Conservation (phyloP, 495 filamentous ascomycete genomes). For the Xylaria longipes region DNA sequence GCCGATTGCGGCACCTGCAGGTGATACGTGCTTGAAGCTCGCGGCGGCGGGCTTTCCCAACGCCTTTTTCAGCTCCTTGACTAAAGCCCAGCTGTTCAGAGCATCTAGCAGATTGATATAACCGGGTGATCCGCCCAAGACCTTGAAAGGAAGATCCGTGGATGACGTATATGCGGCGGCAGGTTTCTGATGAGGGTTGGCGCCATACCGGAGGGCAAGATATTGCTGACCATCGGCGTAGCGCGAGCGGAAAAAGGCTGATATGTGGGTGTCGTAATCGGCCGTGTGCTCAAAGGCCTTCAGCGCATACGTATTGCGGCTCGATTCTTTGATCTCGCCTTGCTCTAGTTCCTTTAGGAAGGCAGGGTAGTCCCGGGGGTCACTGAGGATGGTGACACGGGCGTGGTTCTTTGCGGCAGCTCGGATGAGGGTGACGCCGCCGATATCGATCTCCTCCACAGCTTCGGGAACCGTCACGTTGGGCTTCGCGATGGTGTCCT, state of each 20-base stretch:
- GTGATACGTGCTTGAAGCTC: conserved; percentile 99
- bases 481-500: conserved; percentile 94
- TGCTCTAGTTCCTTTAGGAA: conserved; percentile 89
- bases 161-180: conserved; percentile 80
- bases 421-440: conserved; percentile 93
- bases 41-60: conserved; percentile 90
- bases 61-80: conserved; percentile 93
- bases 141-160: conserved; percentile 88
- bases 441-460: conserved; percentile 98
- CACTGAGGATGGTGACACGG: conserved; percentile 92
- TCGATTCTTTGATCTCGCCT: conserved; percentile 82
- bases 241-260: conserved; percentile 96
- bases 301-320: conserved; percentile 84
- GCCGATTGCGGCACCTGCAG: conserved; percentile 93
- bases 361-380: conserved; percentile 89
- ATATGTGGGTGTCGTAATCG: conserved; percentile 92
- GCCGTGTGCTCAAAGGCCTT: conserved; percentile 99
- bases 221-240: conserved; percentile 89
- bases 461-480: conserved; percentile 96
- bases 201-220: conserved; percentile 86
- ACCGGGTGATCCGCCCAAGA: conserved; percentile 88
- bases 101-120: conserved; percentile 98
- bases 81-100: conserved; percentile 93
- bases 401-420: conserved; percentile 97
- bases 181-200: conserved; percentile 97